These are phyloP conservation scores for Acanthamoeba lenticulata DNA, from an alignment of 208 protist genomes.

Conservation along the genomic window DNA sequence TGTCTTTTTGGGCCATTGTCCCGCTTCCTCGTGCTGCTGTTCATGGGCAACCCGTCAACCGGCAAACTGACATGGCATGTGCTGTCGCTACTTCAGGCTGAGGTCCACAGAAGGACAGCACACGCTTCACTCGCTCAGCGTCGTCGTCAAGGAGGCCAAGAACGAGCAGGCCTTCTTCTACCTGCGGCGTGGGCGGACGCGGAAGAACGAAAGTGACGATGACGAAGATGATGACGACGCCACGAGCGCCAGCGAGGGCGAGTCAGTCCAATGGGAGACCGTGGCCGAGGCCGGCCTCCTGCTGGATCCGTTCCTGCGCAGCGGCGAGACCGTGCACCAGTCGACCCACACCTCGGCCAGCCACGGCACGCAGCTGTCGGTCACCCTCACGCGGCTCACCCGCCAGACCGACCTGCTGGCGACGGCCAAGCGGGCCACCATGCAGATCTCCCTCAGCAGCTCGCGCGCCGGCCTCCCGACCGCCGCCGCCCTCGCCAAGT, in stretches of 20 bases:
- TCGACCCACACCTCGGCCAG: not conserved
- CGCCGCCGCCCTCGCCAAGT: not conserved
- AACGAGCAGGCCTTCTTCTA: not conserved
- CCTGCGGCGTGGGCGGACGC: not conserved
- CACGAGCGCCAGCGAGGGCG: not conserved
- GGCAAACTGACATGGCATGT: too few relatives aligned
- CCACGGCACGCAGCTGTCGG: not conserved
- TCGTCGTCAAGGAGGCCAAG: conserved; percentile 12
- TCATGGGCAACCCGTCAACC: too few relatives aligned
- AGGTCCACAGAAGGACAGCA: not conserved
- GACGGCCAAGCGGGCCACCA: not conserved
- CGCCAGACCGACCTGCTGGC: not conserved
- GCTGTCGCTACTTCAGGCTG: not conserved
- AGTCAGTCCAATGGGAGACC: not conserved
- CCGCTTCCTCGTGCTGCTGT: too few relatives aligned
- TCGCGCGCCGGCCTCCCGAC: not conserved
- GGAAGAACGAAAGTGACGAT: too few relatives aligned
- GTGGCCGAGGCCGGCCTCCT: not conserved
- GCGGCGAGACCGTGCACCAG: not conserved
- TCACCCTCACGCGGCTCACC: conserved; percentile 11
- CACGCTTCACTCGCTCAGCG: not conserved
- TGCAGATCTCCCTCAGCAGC: not conserved
- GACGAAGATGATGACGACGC: too few relatives aligned
- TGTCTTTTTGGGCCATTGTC: too few relatives aligned
- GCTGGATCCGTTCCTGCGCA: not conserved